Percentiles rank a stretch among this genome's conserved stretches.
Evolutionary conservation across 306 rosid species (phyloP).

Genomic region (Neltuma alba): DNA sequence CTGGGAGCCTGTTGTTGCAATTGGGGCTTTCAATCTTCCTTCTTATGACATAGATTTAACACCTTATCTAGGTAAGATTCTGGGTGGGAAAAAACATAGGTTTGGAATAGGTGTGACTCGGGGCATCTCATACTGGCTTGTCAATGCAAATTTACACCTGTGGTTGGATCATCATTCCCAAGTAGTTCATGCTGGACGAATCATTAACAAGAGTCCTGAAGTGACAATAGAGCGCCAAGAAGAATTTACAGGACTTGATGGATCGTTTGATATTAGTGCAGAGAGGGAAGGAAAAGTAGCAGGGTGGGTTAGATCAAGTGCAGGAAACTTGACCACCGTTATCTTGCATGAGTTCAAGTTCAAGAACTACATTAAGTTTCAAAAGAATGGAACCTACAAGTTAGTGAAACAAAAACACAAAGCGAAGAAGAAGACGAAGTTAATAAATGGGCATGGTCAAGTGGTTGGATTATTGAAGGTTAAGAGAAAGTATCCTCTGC

Average conservation of each 20-base stretch:
- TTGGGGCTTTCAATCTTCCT: constrained; percentile 82
- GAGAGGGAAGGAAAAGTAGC: constrained; percentile 42
- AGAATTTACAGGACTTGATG: constrained; percentile 61
- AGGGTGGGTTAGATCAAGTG: constrained; percentile 78
- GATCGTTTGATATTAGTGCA: constrained; percentile 56
- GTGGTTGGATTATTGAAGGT: constrained; percentile 34
- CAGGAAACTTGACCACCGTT: constrained; percentile 61
- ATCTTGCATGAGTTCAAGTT: constrained; percentile 45
- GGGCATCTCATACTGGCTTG: constrained; percentile 78
- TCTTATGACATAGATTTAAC: constrained; percentile 70
- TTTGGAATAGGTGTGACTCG: constrained; percentile 65
- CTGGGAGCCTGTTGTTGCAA: constrained; percentile 82
- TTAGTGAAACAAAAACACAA: constrained; percentile 56
- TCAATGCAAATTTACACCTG: constrained; percentile 81
- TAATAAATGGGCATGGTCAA: constrained; percentile 31
- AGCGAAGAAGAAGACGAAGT: constrained; percentile 40
- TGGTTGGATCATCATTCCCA: constrained; percentile 64
- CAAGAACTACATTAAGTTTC: constrained; percentile 46
- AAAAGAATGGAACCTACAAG: constrained; percentile 54
- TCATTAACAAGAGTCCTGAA: constrained; percentile 34
- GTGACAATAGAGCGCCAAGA: constrained; percentile 42
- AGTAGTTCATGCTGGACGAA: constrained; percentile 40
- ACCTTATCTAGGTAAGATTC: constrained; percentile 67
- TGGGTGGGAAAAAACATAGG: constrained; percentile 59
- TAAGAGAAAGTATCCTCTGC: constrained; percentile 55